Base-by-base conservation (phyloP, 1,284 basidiomycete genomes). In the Cystobasidiaceae sp. region DNA sequence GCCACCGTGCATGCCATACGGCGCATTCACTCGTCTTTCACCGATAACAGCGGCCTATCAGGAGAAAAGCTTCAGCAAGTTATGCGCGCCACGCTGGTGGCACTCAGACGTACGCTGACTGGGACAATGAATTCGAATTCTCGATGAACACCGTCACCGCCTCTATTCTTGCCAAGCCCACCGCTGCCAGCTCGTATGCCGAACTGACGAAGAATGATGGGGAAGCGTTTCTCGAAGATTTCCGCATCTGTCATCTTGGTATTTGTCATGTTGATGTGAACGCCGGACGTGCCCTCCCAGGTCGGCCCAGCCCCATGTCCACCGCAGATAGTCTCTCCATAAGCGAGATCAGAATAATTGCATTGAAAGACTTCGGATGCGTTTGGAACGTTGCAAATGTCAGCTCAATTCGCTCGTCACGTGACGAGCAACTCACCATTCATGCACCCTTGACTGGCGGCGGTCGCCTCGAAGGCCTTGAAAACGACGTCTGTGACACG, bases 401-500 rank as follows among this genome's bases (percentile, higher is more conserved):
- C n/a, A n/a, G n/a, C n/a, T n/a, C n/a, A n/a, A n/a, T n/a, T n/a
- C n/a, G n/a, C n/a, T n/a, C n/a, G n/a, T n/a, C n/a, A n/a, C n/a
- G n/a, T n/a, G n/a, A 69, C n/a, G n/a, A n/a, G n/a, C n/a, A n/a
- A n/a, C n/a, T n/a, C n/a, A n/a, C n/a, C n/a, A 30, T 77, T 75
- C 51, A 72, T 74, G 59, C 79, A 80, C 3, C 94, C 94, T 76
- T 97, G 94, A 72, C 88, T 90, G 0, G 93, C 94, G 11, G 93
- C 91, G 56, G 87, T 89, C 0, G 90, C 92, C 68, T 89, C 83
- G 80, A 98, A 97, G 0, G 94, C 93, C 74, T 88, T 90, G 61
- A 97, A 80, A 15, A 97, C 90, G 1, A 97, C 91, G 72, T 97
- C 94, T 0, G 94, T 93, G 54, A 97, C 91, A 9, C 94, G 82